Percentiles rank a stretch among this genome's conserved stretches.
phyloP scores from a whole-genome alignment of 306 rosid genomes.

The Corylus heterophylla region DNA sequence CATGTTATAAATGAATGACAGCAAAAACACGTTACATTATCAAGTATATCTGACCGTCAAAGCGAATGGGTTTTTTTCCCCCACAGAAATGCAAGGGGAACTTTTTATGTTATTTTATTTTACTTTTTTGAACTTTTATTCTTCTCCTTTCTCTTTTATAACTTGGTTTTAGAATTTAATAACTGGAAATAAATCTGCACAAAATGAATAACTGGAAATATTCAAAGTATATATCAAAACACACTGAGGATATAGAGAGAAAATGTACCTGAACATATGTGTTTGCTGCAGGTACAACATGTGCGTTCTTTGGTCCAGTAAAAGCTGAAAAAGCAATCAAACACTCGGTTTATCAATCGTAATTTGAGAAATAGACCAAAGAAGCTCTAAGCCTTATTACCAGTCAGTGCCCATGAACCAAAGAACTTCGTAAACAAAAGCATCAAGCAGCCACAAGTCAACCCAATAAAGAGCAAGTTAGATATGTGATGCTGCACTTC shows the following conservation, averaged over 20 bases:
- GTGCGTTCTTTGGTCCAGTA: slow-evolving; percentile 62
- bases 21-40: no score
- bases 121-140: not conserved
- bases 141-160: not conserved
- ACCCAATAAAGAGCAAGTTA: slow-evolving; percentile 72
- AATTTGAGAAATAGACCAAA: not conserved
- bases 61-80: not conserved
- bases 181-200: not conserved
- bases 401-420: slow-evolving; percentile 68
- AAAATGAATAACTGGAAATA: not conserved
- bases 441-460: slow-evolving; percentile 74
- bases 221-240: not conserved
- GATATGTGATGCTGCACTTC: slow-evolving; percentile 83
- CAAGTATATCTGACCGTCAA: not conserved
- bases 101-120: not conserved
- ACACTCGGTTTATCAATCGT: not conserved
- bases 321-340: slow-evolving; percentile 61
- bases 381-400: slow-evolving; percentile 41
- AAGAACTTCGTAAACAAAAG: slow-evolving; percentile 66
- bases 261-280: slow-evolving; percentile 77
- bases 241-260: not conserved
- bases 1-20: not conserved
- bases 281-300: slow-evolving; percentile 77
- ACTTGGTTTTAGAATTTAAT: not conserved
- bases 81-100: not conserved